phyloP scores from a whole-genome alignment of 108 stramenopile genomes.

The Tribonema minus region DNA sequence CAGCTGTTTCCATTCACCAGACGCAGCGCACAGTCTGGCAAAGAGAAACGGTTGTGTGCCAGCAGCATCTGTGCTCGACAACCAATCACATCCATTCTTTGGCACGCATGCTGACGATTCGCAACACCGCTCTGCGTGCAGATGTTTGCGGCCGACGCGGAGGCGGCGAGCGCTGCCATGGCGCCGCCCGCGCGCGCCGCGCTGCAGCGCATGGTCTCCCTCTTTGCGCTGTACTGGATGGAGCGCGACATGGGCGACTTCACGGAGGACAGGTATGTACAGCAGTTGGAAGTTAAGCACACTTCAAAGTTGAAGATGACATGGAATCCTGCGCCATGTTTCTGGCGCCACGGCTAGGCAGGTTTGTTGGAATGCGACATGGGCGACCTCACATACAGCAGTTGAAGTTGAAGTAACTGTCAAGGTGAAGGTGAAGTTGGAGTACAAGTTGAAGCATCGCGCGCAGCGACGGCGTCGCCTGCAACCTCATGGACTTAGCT shows the following conservation, averaged over 20 bases:
- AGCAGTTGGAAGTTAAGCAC: neutral
- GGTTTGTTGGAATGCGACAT: neutral
- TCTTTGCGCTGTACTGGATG: slow-evolving; percentile 44
- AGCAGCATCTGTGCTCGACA: no score
- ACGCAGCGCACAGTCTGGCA: no score
- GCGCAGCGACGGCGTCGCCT: no score
- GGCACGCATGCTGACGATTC: no score
- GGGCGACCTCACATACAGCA: neutral
- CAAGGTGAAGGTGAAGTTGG: neutral
- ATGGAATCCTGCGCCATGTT: neutral
- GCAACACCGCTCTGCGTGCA: no score
- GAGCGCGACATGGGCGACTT: slow-evolving; percentile 50
- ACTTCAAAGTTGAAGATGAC: neutral
- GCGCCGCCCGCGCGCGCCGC: slow-evolving; percentile 8
- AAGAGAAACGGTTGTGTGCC: no score
- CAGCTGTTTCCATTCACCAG: no score
- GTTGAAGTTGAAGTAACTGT: neutral
- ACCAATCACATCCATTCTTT: no score
- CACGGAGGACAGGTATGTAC: slow-evolving; percentile 20
- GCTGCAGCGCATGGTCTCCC: slow-evolving; percentile 2
- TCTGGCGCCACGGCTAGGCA: neutral
- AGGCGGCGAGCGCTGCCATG: no score
- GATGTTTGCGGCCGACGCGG: no score
- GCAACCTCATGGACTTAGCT: no score
- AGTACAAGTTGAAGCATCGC: no score